Conservation (phyloP, 2,329 filamentous ascomycete genomes). For the Penicillium sp. region DNA sequence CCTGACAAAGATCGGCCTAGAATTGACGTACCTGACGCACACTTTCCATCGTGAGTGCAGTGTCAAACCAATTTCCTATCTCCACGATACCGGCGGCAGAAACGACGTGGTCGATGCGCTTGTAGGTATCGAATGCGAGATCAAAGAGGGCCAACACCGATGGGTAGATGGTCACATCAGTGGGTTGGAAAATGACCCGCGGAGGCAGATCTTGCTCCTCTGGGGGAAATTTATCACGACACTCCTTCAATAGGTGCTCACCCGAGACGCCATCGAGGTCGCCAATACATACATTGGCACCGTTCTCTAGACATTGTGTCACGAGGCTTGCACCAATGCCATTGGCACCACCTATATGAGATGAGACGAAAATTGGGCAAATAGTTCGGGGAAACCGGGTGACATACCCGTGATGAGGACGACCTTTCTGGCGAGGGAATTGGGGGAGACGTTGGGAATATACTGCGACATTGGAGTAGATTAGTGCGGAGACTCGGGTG, state of each 20-base stretch:
- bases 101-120: conserved; percentile 49
- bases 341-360: conserved; percentile 40
- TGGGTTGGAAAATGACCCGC: conserved; percentile 38
- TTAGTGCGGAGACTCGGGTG: background rate
- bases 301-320: conserved; percentile 36
- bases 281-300: conserved; percentile 46
- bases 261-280: conserved; percentile 40
- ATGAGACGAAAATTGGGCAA: background rate
- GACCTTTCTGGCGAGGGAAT: conserved; percentile 20
- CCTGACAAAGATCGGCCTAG: no score
- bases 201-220: conserved; percentile 21
- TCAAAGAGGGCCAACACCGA: conserved; percentile 49
- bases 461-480: conserved; percentile 21
- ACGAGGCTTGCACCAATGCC: conserved; percentile 46
- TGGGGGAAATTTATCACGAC: conserved; percentile 11
- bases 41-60: conserved; percentile 42
- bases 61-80: conserved; percentile 46
- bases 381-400: background rate
- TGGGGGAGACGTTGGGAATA: conserved; percentile 15
- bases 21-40: conserved; percentile 38
- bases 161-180: conserved; percentile 48
- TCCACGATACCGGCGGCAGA: conserved; percentile 49
- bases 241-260: conserved; percentile 27
- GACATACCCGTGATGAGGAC: conserved; percentile 22
- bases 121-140: conserved; percentile 44